Evolutionary conservation across 1,284 basidiomycete genomes (phyloP), one percentile per base, ranked within the genome.

Genomic region (Malassezia restricta): DNA sequence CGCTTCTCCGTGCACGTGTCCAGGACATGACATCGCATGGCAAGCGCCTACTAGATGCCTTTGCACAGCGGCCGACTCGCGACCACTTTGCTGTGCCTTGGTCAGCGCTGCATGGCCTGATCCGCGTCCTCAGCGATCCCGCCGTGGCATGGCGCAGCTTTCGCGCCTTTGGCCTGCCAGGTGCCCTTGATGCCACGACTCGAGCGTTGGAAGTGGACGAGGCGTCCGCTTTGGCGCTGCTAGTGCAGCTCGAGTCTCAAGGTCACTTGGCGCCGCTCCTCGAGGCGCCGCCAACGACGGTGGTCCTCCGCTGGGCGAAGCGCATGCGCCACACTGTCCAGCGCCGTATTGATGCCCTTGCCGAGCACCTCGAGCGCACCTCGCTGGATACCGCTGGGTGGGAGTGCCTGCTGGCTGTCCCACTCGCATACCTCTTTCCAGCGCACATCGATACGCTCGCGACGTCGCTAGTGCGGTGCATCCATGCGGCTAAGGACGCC

Each of bases 21-120:
- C 68, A 66, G 47, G 70, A 73, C 40, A 56, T 69, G 29, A 57
- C 69, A n/a, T 61, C 66, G 11, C 55, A 59, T 1, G 58, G 50
- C 15, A 45, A 43, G 32, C 50, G 55, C 40, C 35, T 51, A 1
- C 50, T 54, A 24, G 43, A 54, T 7, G 24, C 43, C 5, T 14
- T 63, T 15, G 58, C 55, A 8, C 46, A 47, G 32, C 57, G 58
- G 9, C 51, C 56, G 28, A 27, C 31, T 28, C 24, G 7, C n/a
- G 41, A 33, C 14, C 28, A 42, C 12, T 49, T 54, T 33, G 43
- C 17, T 5, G 35, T 47, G 3, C 49, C 64, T 15, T 66, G 57
- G 55, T 51, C 64, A 12, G 55, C 63, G 11, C 64, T 73, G 49
- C 55, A 55, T 40, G 59, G 60, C n/a, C 51, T 66, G 2, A 56